These are phyloP conservation scores for Coffea eugenioides DNA, from an alignment of 257 asterid genomes.

Conservation along the genomic window DNA sequence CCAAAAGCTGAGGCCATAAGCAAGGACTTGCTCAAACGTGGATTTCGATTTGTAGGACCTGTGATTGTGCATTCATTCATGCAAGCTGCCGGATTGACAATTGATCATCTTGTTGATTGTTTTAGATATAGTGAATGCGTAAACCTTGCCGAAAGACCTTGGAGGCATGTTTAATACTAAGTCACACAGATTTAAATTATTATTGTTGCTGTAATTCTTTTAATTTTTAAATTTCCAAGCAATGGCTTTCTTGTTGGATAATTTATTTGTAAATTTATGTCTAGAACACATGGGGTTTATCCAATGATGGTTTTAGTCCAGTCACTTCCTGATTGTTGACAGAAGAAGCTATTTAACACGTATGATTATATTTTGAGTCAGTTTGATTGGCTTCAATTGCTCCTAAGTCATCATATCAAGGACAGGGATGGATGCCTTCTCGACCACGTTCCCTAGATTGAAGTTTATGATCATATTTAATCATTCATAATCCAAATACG, in stretches of 20 bases:
- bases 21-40: slow-evolving; percentile 74
- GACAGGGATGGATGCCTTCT: too few relatives aligned
- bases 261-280: background rate
- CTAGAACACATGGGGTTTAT: background rate
- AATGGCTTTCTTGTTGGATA: background rate
- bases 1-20: slow-evolving; percentile 87
- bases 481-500: too few relatives aligned
- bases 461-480: too few relatives aligned
- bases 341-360: too few relatives aligned
- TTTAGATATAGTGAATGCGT: slow-evolving; percentile 71
- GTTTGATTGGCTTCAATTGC: too few relatives aligned
- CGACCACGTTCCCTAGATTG: too few relatives aligned
- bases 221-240: background rate
- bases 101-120: slow-evolving; percentile 83
- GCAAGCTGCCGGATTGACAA: slow-evolving; percentile 87
- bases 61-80: slow-evolving; percentile 82
- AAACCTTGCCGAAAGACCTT: slow-evolving; percentile 84
- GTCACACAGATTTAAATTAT: background rate
- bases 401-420: too few relatives aligned
- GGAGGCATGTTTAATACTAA: slow-evolving; percentile 71
- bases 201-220: background rate
- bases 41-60: slow-evolving; percentile 87
- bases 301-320: too few relatives aligned
- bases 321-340: too few relatives aligned
- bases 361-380: too few relatives aligned